Evolutionary conservation across 1,284 basidiomycete genomes (phyloP), one percentile per base, ranked within the genome.

Genomic region (Kwoniella shivajii): DNA sequence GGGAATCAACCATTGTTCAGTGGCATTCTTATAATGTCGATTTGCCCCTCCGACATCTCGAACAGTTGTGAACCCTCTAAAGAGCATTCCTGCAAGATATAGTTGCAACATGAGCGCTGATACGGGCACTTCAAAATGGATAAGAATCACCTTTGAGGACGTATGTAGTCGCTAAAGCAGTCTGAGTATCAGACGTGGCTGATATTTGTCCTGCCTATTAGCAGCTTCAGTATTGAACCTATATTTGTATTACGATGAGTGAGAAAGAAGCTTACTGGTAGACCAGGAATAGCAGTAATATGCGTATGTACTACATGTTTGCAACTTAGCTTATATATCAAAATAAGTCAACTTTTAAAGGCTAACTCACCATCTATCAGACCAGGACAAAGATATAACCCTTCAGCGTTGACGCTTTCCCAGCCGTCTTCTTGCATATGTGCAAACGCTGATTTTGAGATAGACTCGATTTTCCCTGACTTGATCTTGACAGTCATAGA

Each of bases 21-120:
- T 78, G 0, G 81, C 79, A 36, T 73, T 62, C 9, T 79, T 78
- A n/a, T 79, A 69, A 11, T 75, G 68, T 56, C 79, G 78, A 44
- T 72, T 79, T 1, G 81, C 81, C 6, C 81, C 81, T 57, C 81
- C 81, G 6, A 78, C 78, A 57, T 82, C 81, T n/a, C 81, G 75
- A 20, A 82, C 80, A 5, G 81, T 82, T 0, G 81, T 82, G 63
- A 82, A 82, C 0, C 81, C 81, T 31, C 80, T 68, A 13, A 72
- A 57, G 4, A 82, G 74, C 80, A 82, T 82, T 54, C 80, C 79
- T 79, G 55, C 46, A 16, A 54, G 41, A 2, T 41, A 16, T 14
- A 27, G 31, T 38, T 7, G 10, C 11, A 13, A 11, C 16, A 24
- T 36, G 24, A 26, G 26, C 16, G 36, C 18, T 11, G 34, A 36